Evolutionary conservation across 495 filamentous ascomycete species (phyloP), one percentile per base, ranked within the genome.

Genomic region (Aspergillus heteromorphus): DNA sequence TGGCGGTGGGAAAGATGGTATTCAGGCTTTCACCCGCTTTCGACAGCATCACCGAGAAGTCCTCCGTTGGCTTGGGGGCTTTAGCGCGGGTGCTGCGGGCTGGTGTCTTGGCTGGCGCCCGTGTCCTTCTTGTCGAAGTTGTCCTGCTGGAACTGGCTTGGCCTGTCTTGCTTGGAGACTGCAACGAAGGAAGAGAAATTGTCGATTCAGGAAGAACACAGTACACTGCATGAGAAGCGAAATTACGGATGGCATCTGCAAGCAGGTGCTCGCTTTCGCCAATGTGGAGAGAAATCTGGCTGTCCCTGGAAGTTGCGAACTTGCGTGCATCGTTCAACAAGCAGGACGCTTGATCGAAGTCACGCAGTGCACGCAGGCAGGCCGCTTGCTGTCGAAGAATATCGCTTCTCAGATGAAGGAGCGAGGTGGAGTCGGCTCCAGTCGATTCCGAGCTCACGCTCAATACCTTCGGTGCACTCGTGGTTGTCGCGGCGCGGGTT

Each of bases 181-280:
- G 65, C 29, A 91, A 73, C 3, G 88, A 83, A 8, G 91, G 90
- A 55, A 91, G 81, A 0, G 87, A 91, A 29, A 93, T 86, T 4
- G 90, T 95, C 6, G 93, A 97, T 55, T 98, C 93, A 7, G 90
- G 87, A 20, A 98, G 77, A 16, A 92, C 84, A 36, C 88, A 93
- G 66, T 91, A 95, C 1, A 92, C 86, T 9, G 91, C 86, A 71
- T 97, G 90, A 3, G 79, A 74, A 13, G 82, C 77, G 70, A 98
- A 84, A 47, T 84, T 76, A 17, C 84, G 81, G 57, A 85, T 66
- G 77, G 80, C 62, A 76, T 84, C 68, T 62, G 78, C 63, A 58
- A 75, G 45, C 78, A 78, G 58, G 81, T 77, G 72, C 50, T 76
- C 72, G 40, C 69, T 74, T 51, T 73, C 72, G 14, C 68, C 73